Base-by-base conservation (phyloP, 1,139 yeast species). In the Kodamaea sp. region DNA sequence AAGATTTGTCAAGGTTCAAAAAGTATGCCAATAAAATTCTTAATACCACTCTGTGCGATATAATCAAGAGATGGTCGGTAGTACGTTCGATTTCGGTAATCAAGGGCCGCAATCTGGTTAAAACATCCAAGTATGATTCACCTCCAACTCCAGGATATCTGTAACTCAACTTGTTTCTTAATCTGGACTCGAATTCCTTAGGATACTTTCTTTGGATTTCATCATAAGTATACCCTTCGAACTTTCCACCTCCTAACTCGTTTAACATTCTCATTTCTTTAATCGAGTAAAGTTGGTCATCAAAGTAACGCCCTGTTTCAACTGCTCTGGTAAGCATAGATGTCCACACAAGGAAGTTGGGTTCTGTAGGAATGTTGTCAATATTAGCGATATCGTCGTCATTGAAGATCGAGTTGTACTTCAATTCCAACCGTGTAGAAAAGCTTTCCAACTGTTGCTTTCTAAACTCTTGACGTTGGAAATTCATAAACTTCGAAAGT, bases 111-210 rank as follows among this genome's bases (percentile, higher is more conserved):
- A 92, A 70, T 41, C 98, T 73, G 44, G 90, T 87, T 51, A 92
- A 83, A 4, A 90, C 98, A 61, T 92, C 98, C 48, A 90, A 65
- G 50, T 90, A 90, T 0, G 95, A 85, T 61, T 90, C 97, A 22
- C 97, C 97, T n/a, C 97, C 96, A 34, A 88, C 86, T 8, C 97
- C 97, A 2, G 97, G 97, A 55, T 89, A 90, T 46, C 97, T 69
- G 60, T 89, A 90, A 18, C 82, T 69, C 50, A 90, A 70, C 61
- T 90, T 90, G 57, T 87, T 83, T 28, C 72, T 69, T 46, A 87
- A 65, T 41, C 97, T 74, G 14, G 89, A 76, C 29, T 76, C 79
- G 52, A 83, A 90, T 58, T 92, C 97, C 27, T 73, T 76, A 0
- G 97, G 96, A 48, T 72, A 77, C 47, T 69, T 69, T 5, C 61